These are phyloP conservation scores for Debaryomyces fabryi DNA, from an alignment of 1,139 yeast species.

Conservation along the genomic window DNA sequence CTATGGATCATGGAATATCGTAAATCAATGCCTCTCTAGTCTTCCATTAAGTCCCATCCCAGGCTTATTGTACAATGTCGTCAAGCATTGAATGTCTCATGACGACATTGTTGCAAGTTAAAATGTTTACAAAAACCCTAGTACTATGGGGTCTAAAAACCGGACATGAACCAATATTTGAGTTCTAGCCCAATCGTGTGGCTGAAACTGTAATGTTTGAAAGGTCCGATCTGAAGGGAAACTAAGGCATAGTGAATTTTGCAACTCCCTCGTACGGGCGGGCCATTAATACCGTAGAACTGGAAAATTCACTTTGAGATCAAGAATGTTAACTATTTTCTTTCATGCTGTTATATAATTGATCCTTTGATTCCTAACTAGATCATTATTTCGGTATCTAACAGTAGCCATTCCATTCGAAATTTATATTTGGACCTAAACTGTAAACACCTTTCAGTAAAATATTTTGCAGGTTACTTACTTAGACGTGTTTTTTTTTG, in stretches of 20 bases:
- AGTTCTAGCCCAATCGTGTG: background rate
- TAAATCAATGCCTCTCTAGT: background rate
- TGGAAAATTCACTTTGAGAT: too few species aligned
- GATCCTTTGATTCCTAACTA: too few species aligned
- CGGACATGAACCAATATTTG: background rate
- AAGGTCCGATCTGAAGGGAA: too few species aligned
- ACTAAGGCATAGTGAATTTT: too few species aligned
- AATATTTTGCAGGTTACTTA: constrained; percentile 9
- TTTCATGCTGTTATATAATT: too few species aligned
- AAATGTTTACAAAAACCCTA: background rate
- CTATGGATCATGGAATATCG: background rate
- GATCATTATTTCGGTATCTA: too few species aligned
- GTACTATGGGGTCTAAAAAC: background rate
- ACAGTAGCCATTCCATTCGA: background rate
- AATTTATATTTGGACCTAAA: background rate
- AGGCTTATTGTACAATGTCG: background rate
- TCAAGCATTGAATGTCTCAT: background rate
- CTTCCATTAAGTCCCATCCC: background rate
- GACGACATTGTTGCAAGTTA: constrained; percentile 1
- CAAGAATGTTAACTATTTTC: too few species aligned
- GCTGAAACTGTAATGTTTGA: too few species aligned
- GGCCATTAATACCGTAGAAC: too few species aligned
- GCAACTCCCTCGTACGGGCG: too few species aligned
- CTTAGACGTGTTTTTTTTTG: constrained; percentile 13
- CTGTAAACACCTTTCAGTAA: constrained; percentile 1